Evolutionary conservation across 2,329 filamentous ascomycete genomes (phyloP).

Genomic region (Cytospora leucostoma): DNA sequence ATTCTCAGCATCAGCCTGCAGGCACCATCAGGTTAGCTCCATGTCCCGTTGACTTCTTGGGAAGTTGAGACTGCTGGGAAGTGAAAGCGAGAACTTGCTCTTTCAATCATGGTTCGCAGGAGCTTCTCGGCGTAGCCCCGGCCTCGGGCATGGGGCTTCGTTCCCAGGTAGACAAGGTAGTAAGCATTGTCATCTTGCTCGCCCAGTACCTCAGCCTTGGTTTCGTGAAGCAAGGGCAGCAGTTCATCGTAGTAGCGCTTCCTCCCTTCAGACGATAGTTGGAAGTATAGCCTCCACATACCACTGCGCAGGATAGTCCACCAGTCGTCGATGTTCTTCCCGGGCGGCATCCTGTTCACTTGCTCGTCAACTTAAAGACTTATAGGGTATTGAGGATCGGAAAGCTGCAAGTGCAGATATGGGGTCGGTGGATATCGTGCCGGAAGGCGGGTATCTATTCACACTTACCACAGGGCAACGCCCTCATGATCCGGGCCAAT

Average conservation of each 20-base stretch:
- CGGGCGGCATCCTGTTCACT: constrained; percentile 68
- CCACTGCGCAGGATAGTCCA: constrained; percentile 72
- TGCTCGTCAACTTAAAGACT: constrained; percentile 9
- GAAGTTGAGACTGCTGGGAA: background rate
- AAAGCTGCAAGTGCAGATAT: background rate
- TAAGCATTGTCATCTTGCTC: constrained; percentile 68
- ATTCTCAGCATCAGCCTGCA: constrained; percentile 66
- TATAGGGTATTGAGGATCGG: background rate
- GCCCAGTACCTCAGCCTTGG: constrained; percentile 70
- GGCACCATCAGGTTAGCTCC: background rate
- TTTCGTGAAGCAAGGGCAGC: constrained; percentile 71
- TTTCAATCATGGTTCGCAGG: constrained; percentile 67
- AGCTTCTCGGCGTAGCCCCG: constrained; percentile 73
- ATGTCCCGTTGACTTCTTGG: background rate
- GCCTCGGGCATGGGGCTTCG: constrained; percentile 67
- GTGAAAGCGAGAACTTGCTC: constrained; percentile 46
- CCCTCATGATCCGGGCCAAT: constrained; percentile 76
- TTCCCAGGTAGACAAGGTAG: constrained; percentile 84
- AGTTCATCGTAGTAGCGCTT: constrained; percentile 77
- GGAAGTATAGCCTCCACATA: constrained; percentile 75
- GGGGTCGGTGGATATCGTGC: background rate
- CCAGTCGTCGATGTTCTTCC: constrained; percentile 71
- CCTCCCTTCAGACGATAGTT: constrained; percentile 71
- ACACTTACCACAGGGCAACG: constrained; percentile 73
- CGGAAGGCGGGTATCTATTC: background rate